Conservation (phyloP, 2,329 filamentous ascomycete species). For the Pyrenophora tritici-repentis region DNA sequence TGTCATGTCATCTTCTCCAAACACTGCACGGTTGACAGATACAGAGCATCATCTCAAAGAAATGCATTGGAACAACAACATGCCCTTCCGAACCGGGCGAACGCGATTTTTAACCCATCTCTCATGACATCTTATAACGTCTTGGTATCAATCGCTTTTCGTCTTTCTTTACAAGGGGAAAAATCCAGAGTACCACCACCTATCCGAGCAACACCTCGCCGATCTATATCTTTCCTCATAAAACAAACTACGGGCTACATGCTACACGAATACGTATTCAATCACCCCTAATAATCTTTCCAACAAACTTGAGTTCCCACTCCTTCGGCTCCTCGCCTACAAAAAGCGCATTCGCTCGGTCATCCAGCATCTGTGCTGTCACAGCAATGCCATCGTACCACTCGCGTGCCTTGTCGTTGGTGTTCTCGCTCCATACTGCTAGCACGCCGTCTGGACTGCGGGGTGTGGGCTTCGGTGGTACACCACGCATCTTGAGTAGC, state of each 20-base stretch:
- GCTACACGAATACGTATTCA: slow-evolving; percentile 1
- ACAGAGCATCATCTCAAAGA: too few relatives aligned
- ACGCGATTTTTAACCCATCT: too few relatives aligned
- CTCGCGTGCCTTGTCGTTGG: slow-evolving; percentile 37
- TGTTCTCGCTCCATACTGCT: slow-evolving; percentile 40
- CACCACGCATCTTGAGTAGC: slow-evolving; percentile 61
- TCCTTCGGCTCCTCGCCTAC: slow-evolving; percentile 38
- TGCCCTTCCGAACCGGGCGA: too few relatives aligned
- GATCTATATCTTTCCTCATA: too few relatives aligned
- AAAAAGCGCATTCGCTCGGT: slow-evolving; percentile 36
- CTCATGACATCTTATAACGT: background rate
- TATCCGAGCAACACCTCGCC: too few relatives aligned
- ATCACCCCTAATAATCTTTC: slow-evolving; percentile 42
- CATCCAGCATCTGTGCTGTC: slow-evolving; percentile 33
- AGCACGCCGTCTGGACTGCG: slow-evolving; percentile 43
- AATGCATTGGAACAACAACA: too few relatives aligned
- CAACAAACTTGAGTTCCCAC: slow-evolving; percentile 47
- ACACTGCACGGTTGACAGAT: too few relatives aligned
- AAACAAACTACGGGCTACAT: too few relatives aligned
- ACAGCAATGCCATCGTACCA: slow-evolving; percentile 46
- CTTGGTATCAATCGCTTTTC: background rate
- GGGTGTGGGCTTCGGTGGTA: slow-evolving; percentile 49
- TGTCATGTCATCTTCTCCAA: too few relatives aligned
- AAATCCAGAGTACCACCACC: too few relatives aligned
- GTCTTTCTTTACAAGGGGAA: background rate